Evolutionary conservation across 441 rosid species (phyloP).

Genomic region (Bruguiera hainesii): DNA sequence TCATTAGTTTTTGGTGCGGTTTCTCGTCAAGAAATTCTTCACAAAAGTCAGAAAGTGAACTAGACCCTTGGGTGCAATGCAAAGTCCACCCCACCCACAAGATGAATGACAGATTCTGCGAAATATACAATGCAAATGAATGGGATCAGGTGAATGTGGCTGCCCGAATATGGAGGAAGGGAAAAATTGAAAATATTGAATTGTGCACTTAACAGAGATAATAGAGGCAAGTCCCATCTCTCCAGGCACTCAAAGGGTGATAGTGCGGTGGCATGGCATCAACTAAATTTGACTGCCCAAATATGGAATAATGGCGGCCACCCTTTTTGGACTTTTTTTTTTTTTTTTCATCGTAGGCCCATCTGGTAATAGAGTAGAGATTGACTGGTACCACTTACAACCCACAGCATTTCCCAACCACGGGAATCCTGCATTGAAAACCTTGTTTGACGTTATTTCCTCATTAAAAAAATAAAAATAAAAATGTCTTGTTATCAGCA

Average conservation of each 20-base stretch:
- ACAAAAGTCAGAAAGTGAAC: too few relatives aligned
- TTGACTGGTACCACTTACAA: conserved; percentile 20
- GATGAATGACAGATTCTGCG: too few relatives aligned
- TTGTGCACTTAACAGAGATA: background rate
- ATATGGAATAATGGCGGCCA: background rate
- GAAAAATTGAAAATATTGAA: background rate
- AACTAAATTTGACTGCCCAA: background rate
- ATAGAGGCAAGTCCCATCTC: background rate
- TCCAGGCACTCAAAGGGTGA: background rate
- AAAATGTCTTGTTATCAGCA: background rate
- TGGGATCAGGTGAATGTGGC: too few relatives aligned
- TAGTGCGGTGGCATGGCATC: background rate
- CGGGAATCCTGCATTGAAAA: background rate
- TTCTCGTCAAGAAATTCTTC: too few relatives aligned
- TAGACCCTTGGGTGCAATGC: too few relatives aligned
- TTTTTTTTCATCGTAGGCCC: background rate
- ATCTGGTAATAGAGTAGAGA: conserved; percentile 10
- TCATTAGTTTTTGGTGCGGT: too few relatives aligned
- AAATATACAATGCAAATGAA: too few relatives aligned
- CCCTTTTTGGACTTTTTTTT: background rate
- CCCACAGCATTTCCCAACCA: background rate
- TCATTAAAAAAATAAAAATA: too few relatives aligned
- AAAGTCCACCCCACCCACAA: too few relatives aligned
- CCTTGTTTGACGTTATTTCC: conserved; percentile 14
- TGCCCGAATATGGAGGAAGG: background rate